These are phyloP conservation scores for Emmonsiellopsis sp. DNA, from an alignment of 2,329 filamentous ascomycete species.

Conservation along the genomic window DNA sequence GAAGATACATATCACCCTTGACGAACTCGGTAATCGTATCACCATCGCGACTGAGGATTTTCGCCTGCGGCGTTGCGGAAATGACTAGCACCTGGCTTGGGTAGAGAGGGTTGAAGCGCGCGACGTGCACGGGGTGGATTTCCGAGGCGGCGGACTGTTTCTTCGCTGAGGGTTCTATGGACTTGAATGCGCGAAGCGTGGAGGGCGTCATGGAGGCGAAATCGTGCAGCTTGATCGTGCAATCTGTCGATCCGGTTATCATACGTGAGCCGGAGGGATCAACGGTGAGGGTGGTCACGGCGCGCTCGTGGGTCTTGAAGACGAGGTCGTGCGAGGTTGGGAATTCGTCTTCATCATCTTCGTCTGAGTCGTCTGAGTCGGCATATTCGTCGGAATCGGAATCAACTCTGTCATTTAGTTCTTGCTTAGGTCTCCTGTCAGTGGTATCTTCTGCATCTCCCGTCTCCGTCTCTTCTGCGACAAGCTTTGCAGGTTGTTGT, in stretches of 20 bases:
- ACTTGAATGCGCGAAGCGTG: conserved; percentile 87
- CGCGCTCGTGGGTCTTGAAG: conserved; percentile 82
- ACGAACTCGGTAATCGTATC: conserved; percentile 78
- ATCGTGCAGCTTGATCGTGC: conserved; percentile 85
- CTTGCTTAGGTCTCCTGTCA: conserved; percentile 17
- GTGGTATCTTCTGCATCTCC: conserved; percentile 17
- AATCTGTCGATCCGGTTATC: conserved; percentile 85
- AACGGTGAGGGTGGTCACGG: conserved; percentile 73
- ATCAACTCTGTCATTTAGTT: conserved; percentile 29
- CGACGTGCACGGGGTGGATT: conserved; percentile 78
- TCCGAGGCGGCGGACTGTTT: conserved; percentile 66
- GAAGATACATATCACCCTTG: conserved; percentile 96
- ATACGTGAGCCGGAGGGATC: conserved; percentile 79
- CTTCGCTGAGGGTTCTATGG: conserved; percentile 72
- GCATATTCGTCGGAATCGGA: conserved; percentile 31
- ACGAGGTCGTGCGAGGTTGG: conserved; percentile 89
- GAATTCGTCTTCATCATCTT: conserved; percentile 74
- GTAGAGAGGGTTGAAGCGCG: conserved; percentile 75
- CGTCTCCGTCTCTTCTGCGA: conserved; percentile 14
- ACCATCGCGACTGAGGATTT: conserved; percentile 81
- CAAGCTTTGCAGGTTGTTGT: conserved; percentile 9
- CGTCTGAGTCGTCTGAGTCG: conserved; percentile 50
- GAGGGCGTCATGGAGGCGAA: conserved; percentile 93
- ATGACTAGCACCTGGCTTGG: conserved; percentile 77
- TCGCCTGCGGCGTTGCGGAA: conserved; percentile 80